Evolutionary conservation across 371 early-diverging fungal genomes (phyloP), one percentile per base, ranked within the genome.

Genomic region (Blastocladiella emersonii): DNA sequence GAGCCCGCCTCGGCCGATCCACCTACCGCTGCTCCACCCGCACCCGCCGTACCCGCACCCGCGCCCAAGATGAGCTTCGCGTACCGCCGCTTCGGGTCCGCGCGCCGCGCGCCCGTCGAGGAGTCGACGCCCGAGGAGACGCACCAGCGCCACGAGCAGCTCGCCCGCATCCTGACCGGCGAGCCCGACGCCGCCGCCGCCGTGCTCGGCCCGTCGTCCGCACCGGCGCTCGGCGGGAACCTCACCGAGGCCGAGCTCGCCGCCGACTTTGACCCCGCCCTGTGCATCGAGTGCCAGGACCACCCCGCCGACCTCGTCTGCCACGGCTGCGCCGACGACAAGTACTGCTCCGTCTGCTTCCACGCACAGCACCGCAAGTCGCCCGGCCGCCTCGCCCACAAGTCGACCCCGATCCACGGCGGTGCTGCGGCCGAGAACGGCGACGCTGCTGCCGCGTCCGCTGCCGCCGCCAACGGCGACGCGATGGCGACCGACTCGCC

Each of bases 321-420:
- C 72, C 74, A 80, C 34, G 79, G 85, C 62, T 91, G 92, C 64
- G 76, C 75, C 39, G 92, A 91, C 64, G 80, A 83, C 57, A 8
- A 21, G 45, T 96, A 88, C 78, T 95, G 95, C 70, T 88, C 89
- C 67, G 93, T 94, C 25, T 93, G 97, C 71, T 88, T 75, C 70
- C 34, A 45, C 36, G 17, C 41, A 27, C 37, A 53, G 53, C 63
- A 41, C 36, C 39, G 41, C 55, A 53, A 15, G 56, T 35, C 35
- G 13, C 27, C 37, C 4, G 57, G 51, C 8, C 30, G 55, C 27
- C 37, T 15, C 27, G 35, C 35, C 15, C 13, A 23, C 62, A 45
- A n/a, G n/a, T 17, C 53, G 39, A 34, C 59, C 30, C 32, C n/a
- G 51, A 35, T 36, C 61, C 43, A 37, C 13, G 27, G n/a, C n/a